Percentiles rank a stretch among this genome's conserved stretches.
Evolutionary conservation across 805 yeast genomes (phyloP).

Genomic region (Metschnikowia drakensbergensis): DNA sequence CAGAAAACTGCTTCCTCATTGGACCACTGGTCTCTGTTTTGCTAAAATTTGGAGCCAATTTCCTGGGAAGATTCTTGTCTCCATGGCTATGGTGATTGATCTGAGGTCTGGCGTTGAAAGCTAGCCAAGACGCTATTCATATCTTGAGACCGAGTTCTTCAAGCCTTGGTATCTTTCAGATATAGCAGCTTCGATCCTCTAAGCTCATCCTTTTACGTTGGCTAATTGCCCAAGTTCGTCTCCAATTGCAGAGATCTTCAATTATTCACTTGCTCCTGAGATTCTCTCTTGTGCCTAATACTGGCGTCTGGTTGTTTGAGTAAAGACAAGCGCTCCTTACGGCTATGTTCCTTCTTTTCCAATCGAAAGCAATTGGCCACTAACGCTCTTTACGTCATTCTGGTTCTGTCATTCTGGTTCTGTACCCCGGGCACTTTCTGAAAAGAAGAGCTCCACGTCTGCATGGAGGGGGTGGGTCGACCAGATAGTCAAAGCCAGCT

Average conservation of each 20-base stretch:
- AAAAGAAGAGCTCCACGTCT: constrained; percentile 43
- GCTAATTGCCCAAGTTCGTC: constrained; percentile 13
- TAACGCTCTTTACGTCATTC: constrained; percentile 21
- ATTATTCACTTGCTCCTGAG: constrained; percentile 9
- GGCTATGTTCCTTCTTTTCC: constrained; percentile 16
- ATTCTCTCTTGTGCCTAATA: constrained; percentile 17
- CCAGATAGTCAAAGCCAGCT: too few species aligned
- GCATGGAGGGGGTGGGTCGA: constrained; percentile 12
- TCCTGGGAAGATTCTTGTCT: not conserved
- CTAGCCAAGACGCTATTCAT: not conserved
- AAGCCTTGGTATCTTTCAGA: constrained; percentile 7
- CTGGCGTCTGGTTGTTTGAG: constrained; percentile 24
- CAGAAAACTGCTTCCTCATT: not conserved
- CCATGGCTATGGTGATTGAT: not conserved
- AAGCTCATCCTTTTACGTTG: constrained; percentile 4
- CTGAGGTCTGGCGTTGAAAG: not conserved
- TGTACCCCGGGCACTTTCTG: constrained; percentile 24
- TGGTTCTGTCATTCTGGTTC: constrained; percentile 7
- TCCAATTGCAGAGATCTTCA: constrained; percentile 11
- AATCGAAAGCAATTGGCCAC: constrained; percentile 18
- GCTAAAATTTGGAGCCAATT: not conserved
- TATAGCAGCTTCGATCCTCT: constrained; percentile 10
- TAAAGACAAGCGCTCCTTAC: constrained; percentile 20
- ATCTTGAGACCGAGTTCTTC: constrained; percentile 3
- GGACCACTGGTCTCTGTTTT: not conserved